phyloP scores from a whole-genome alignment of 2,329 filamentous ascomycete genomes.

The Aspergillus neotritici region DNA sequence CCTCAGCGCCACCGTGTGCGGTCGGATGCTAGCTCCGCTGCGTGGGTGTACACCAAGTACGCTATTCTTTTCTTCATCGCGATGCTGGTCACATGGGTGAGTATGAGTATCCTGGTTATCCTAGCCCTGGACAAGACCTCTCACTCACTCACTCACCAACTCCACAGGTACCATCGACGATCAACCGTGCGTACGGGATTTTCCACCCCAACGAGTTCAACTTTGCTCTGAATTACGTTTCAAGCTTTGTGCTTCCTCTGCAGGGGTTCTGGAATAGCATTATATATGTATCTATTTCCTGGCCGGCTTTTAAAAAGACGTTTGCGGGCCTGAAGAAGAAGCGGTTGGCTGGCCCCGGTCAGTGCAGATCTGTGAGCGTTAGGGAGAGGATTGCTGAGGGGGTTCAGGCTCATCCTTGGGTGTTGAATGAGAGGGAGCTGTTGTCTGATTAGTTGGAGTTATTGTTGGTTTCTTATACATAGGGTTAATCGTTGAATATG shows the following conservation, averaged over 20 bases:
- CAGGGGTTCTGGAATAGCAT: conserved; percentile 82
- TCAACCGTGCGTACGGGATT: conserved; percentile 69
- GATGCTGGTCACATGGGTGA: conserved; percentile 39
- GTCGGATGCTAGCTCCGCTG: conserved; percentile 32
- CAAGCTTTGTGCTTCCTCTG: conserved; percentile 68
- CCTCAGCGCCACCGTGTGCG: conserved; percentile 12
- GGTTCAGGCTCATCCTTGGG: too few species aligned
- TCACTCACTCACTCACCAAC: background rate
- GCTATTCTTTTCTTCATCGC: conserved; percentile 39
- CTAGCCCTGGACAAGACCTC: background rate
- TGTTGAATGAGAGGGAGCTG: too few species aligned
- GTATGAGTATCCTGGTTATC: too few species aligned
- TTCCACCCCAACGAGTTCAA: conserved; percentile 50
- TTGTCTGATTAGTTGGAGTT: too few species aligned
- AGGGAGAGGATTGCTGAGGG: background rate
- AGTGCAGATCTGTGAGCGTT: too few species aligned
- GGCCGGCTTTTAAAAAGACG: conserved; percentile 52
- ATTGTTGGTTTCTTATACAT: too few species aligned
- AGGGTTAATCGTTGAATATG: too few species aligned
- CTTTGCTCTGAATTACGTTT: conserved; percentile 61
- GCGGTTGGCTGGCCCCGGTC: background rate
- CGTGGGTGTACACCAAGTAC: conserved; percentile 37
- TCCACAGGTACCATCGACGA: conserved; percentile 58
- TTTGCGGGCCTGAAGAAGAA: conserved; percentile 14
- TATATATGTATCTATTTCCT: conserved; percentile 68